Percentiles rank a stretch among this genome's conserved stretches.
phyloP scores from a whole-genome alignment of 2,329 filamentous ascomycete species.

The Arthrobotrys iridis region DNA sequence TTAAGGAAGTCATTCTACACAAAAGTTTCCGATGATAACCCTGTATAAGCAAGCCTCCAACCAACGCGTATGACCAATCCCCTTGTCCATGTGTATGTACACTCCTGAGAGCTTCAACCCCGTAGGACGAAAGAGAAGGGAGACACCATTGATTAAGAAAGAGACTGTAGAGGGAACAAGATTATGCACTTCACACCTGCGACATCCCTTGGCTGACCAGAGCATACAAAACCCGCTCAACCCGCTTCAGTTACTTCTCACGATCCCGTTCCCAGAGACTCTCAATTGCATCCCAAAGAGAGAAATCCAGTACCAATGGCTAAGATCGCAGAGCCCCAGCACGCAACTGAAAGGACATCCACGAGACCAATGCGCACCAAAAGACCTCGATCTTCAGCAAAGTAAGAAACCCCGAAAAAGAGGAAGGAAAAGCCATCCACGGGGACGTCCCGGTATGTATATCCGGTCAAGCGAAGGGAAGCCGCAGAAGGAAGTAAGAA shows the following conservation, averaged over 20 bases:
- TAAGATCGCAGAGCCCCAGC: constrained; percentile 25
- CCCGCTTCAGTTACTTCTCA: not conserved
- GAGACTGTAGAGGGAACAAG: constrained; percentile 4
- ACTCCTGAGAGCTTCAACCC: not conserved
- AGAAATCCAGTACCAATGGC: constrained; percentile 10
- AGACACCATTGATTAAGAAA: constrained; percentile 11
- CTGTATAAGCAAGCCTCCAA: not conserved
- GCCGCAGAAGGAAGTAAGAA: constrained; percentile 7
- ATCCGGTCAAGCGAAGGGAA: not conserved
- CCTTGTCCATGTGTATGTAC: not conserved
- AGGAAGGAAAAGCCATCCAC: not conserved
- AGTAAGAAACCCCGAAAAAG: not conserved
- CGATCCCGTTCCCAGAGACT: not conserved
- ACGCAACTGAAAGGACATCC: constrained; percentile 1
- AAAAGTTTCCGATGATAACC: constrained; percentile 12
- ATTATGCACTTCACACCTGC: constrained; percentile 20
- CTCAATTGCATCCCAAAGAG: constrained; percentile 25
- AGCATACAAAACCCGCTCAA: constrained; percentile 31
- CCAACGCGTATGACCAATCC: not conserved
- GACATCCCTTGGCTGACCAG: not conserved
- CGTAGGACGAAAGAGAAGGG: not conserved
- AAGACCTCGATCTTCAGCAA: constrained; percentile 25
- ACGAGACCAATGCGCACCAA: constrained; percentile 32
- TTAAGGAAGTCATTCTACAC: constrained; percentile 22
- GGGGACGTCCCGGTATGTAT: constrained; percentile 19